Conservation (phyloP, 768 basidiomycete species). For the Naganishia friedmannii region DNA sequence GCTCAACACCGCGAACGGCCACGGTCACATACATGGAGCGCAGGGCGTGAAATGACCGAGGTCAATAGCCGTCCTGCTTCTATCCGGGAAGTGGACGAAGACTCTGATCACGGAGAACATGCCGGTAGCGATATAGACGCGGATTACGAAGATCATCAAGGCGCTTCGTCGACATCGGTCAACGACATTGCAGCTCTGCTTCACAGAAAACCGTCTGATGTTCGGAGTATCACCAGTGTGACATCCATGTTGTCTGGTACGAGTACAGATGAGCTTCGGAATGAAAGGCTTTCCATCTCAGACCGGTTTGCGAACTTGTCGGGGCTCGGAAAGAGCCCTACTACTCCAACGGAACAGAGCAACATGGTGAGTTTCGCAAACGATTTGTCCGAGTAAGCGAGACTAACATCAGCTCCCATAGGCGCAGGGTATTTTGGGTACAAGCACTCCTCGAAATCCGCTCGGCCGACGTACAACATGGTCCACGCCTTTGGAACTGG, state of each 20-base stretch:
- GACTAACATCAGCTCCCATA: not conserved
- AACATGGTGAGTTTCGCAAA: slow-evolving; percentile 10
- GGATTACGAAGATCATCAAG: slow-evolving; percentile 39
- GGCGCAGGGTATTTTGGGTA: not conserved
- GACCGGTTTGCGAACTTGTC: slow-evolving; percentile 74
- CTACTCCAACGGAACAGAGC: not conserved
- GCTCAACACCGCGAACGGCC: slow-evolving; percentile 41
- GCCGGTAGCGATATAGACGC: slow-evolving; percentile 63
- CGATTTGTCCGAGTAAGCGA: not conserved
- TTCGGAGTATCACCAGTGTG: slow-evolving; percentile 33
- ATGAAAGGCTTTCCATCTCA: slow-evolving; percentile 67
- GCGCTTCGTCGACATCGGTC: not conserved
- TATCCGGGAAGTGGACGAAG: slow-evolving; percentile 46
- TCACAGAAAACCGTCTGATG: slow-evolving; percentile 23
- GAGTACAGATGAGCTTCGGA: slow-evolving; percentile 40
- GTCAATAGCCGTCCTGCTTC: slow-evolving; percentile 61
- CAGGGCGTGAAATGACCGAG: slow-evolving; percentile 45
- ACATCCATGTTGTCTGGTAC: slow-evolving; percentile 31
- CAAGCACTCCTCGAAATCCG: slow-evolving; percentile 47
- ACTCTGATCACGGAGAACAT: slow-evolving; percentile 51
- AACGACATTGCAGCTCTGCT: slow-evolving; percentile 24
- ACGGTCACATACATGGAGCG: slow-evolving; percentile 9
- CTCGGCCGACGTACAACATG: slow-evolving; percentile 55
- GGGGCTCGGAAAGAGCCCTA: not conserved
- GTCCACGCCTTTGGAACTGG: slow-evolving; percentile 22